Evolutionary conservation across 2,329 filamentous ascomycete genomes (phyloP).

Genomic region (Rachicladosporium sp.): DNA sequence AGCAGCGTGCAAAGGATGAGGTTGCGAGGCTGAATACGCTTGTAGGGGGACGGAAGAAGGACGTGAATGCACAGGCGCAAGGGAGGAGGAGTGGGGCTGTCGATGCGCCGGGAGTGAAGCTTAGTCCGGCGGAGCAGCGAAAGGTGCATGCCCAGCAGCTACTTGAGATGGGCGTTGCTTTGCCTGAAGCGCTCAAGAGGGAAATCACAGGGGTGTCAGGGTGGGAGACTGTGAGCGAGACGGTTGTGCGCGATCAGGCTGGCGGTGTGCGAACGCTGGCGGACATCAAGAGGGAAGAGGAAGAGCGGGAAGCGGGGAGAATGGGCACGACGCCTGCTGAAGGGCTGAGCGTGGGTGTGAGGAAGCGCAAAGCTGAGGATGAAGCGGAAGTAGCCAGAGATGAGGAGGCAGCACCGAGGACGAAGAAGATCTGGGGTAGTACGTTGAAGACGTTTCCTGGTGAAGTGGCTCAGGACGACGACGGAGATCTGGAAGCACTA

Average conservation of each 20-base stretch:
- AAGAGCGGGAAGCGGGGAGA: conserved; percentile 23
- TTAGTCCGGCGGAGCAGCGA: conserved; percentile 51
- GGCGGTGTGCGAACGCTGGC: conserved; percentile 25
- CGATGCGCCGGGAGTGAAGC: conserved; percentile 12
- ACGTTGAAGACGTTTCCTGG: conserved; percentile 34
- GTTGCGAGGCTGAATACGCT: conserved; percentile 75
- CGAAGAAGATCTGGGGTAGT: conserved; percentile 31
- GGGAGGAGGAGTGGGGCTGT: conserved; percentile 18
- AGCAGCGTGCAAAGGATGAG: conserved; percentile 71
- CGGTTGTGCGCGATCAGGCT: conserved; percentile 16
- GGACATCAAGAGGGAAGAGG: conserved; percentile 33
- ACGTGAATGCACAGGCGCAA: conserved; percentile 13
- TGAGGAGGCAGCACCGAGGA: conserved; percentile 24
- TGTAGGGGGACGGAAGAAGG: conserved; percentile 38
- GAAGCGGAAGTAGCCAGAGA: conserved; percentile 49
- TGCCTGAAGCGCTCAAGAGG: conserved; percentile 64
- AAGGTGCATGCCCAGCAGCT: conserved; percentile 81
- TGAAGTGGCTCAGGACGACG: conserved; percentile 35
- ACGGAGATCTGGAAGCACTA: conserved; percentile 51
- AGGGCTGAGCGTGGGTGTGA: conserved; percentile 35
- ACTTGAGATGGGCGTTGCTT: conserved; percentile 70
- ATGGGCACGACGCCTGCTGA: neutral
- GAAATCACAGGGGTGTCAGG: conserved; percentile 83
- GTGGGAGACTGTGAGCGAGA: conserved; percentile 60
- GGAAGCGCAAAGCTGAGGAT: conserved; percentile 50